Conservation (phyloP, 2,329 filamentous ascomycete genomes). For the Xylaria sp. region DNA sequence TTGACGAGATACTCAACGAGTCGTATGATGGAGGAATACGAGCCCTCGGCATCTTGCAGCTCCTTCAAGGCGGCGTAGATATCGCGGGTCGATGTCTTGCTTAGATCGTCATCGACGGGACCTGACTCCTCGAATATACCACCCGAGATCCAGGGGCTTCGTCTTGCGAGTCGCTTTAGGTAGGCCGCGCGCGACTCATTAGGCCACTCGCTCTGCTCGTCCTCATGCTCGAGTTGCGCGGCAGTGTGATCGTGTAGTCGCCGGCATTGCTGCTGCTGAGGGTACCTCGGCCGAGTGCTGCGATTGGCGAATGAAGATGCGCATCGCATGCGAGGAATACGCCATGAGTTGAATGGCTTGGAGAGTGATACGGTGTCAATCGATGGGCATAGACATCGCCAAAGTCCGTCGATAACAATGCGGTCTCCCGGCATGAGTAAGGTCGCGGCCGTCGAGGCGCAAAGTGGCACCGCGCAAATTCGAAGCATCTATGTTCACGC, state of each 20-base stretch:
- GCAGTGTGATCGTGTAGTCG: constrained; percentile 26
- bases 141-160: constrained; percentile 44
- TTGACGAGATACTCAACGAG: constrained; percentile 70
- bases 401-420: constrained; percentile 67
- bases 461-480: constrained; percentile 21
- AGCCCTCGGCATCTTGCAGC: constrained; percentile 52
- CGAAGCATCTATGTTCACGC: constrained; percentile 3
- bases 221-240: not conserved
- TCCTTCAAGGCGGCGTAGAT: constrained; percentile 63
- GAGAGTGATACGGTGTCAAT: constrained; percentile 57
- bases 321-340: constrained; percentile 20
- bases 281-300: constrained; percentile 25
- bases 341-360: constrained; percentile 46
- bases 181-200: constrained; percentile 41
- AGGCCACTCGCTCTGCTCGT: constrained; percentile 10
- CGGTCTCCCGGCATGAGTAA: constrained; percentile 53
- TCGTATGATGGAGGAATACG: constrained; percentile 54
- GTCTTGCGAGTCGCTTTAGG: constrained; percentile 43
- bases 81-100: constrained; percentile 49
- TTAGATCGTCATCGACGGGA: constrained; percentile 39
- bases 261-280: constrained; percentile 33
- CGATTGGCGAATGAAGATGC: constrained; percentile 32
- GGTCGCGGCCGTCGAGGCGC: constrained; percentile 11
- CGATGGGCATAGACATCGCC: constrained; percentile 71
- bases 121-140: constrained; percentile 41